phyloP scores from a whole-genome alignment of 768 basidiomycete genomes.

The Pleurotus djamor region DNA sequence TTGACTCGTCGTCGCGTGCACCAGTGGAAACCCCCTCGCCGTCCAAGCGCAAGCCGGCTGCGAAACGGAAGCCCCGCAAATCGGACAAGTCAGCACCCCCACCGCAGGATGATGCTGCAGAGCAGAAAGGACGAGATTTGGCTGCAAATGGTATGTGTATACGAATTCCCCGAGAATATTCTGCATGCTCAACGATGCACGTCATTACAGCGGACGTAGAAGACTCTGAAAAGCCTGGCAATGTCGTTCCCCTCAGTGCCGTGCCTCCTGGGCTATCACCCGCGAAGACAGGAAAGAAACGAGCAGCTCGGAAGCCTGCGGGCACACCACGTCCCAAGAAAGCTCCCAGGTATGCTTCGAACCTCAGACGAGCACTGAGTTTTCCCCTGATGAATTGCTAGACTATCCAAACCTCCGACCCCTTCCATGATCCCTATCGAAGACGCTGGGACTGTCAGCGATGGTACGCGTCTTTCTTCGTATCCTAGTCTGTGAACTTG shows the following conservation, averaged over 20 bases:
- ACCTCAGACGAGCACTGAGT: background rate
- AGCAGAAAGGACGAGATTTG: constrained; percentile 47
- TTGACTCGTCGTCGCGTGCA: constrained; percentile 27
- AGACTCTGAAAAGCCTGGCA: constrained; percentile 17
- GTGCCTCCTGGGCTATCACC: constrained; percentile 12
- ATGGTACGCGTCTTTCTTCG: constrained; percentile 2
- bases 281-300: background rate
- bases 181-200: constrained; percentile 37
- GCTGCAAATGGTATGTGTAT: constrained; percentile 28
- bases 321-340: constrained; percentile 1
- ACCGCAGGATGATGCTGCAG: constrained; percentile 23
- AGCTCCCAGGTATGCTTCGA: background rate
- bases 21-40: constrained; percentile 26
- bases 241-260: constrained; percentile 8
- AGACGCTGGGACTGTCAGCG: background rate
- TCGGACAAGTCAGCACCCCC: constrained; percentile 1
- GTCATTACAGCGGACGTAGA: constrained; percentile 31
- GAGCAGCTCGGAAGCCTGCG: background rate
- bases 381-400: background rate
- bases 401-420: background rate
- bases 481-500: constrained; percentile 7
- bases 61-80: constrained; percentile 7
- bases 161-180: constrained; percentile 27
- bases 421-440: background rate
- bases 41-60: constrained; percentile 9